Evolutionary conservation across 176 grass and related monocot genomes (phyloP), one percentile per base, ranked within the genome.

Genomic region (Poa annua): DNA sequence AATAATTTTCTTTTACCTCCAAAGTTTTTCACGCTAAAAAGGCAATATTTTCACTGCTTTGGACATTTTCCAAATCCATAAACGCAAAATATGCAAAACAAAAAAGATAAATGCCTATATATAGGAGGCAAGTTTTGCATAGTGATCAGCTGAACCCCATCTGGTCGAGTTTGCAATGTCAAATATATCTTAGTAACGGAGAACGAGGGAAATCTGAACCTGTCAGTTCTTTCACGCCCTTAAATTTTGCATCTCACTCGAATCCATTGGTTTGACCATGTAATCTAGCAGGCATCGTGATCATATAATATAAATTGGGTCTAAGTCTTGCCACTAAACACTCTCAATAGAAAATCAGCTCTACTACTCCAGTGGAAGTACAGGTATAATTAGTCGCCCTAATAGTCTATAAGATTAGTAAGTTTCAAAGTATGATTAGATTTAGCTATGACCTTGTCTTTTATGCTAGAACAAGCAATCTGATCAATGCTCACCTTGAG

Each of bases 191-290:
- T 15, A 8, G 2, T 63, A 52, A 8, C 24, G 10, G 4, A 8
- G 62, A 79, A 67, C 6, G 3, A 8, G 24, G 24, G 8, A 51
- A 56, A 11, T 26, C 13, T n/a, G 32, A 49, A 32, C 4, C 44
- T 86, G 69, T 64, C 76, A 63, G 68, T 16, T 7, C 3, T 17
- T n/a, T 55, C 19, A 9, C 42, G 2, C 52, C 22, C 59, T 26
- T 62, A 29, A 62, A 62, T 62, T 14, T 9, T 29, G 22, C 11
- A 45, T 45, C 24, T 62, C 67, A 67, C 80, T 84, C 86, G 80
- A 80, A 84, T 48, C 68, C 13, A 84, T 25, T 57, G 36, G 76
- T 84, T 80, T 88, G 86, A 88, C 86, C 55, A 39, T 47, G 11
- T 64, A 79, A 74, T 80, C 76, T 84, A 75, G n/a, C 59, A 63